Percentiles rank a stretch among this genome's conserved stretches.
Evolutionary conservation across 2,329 filamentous ascomycete genomes (phyloP).

Genomic region (Nannizziopsis barbatae): DNA sequence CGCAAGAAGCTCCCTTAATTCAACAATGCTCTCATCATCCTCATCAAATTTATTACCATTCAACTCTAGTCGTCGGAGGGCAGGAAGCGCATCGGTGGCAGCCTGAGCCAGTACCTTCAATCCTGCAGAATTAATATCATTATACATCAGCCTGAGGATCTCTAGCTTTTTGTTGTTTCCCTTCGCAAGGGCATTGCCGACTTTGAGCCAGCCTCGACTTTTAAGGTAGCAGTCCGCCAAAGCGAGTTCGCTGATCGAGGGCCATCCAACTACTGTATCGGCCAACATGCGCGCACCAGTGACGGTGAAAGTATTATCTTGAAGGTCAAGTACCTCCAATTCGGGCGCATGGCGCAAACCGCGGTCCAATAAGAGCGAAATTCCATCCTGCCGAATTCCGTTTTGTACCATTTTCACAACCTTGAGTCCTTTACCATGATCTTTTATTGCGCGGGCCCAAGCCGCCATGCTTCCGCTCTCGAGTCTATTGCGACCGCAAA

Average conservation of each 20-base stretch:
- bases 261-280: conserved; percentile 62
- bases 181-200: conserved; percentile 60
- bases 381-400: conserved; percentile 88
- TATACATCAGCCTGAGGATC: conserved; percentile 76
- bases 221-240: conserved; percentile 80
- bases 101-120: conserved; percentile 61
- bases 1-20: conserved; percentile 60
- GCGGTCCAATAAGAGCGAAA: conserved; percentile 65
- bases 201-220: conserved; percentile 60
- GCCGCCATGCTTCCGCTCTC: conserved; percentile 95
- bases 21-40: conserved; percentile 61
- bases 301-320: conserved; percentile 93
- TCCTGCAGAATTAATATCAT: conserved; percentile 74
- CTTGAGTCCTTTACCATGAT: conserved; percentile 65
- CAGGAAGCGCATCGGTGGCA: conserved; percentile 57
- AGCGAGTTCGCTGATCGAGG: conserved; percentile 66
- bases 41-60: conserved; percentile 94
- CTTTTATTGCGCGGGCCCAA: conserved; percentile 78
- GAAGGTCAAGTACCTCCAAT: conserved; percentile 72
- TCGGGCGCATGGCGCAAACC: conserved; percentile 60
- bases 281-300: conserved; percentile 68
- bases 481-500: conserved; percentile 89
- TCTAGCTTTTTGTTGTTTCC: conserved; percentile 71
- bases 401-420: conserved; percentile 97
- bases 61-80: conserved; percentile 74